A percentile compares a stretch with the other conserved stretches of the same genome.
phyloP scores from a whole-genome alignment of 129 eudicot species.

The Tagetes patula region DNA sequence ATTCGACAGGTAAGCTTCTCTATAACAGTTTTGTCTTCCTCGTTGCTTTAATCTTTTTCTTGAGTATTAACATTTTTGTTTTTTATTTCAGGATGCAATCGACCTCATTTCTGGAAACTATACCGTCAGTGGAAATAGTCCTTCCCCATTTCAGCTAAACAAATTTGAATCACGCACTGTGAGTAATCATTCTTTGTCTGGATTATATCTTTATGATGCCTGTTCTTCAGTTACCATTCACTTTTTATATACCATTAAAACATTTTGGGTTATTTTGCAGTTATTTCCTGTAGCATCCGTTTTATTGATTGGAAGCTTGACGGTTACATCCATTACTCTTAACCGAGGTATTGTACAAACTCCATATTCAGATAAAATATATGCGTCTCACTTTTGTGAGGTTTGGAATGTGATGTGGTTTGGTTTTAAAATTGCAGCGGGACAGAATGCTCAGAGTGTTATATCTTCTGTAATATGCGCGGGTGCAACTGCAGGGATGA shows the following conservation, averaged over 20 bases:
- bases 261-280: slow-evolving; percentile 43
- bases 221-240: slow-evolving; percentile 6
- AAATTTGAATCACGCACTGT: slow-evolving; percentile 70
- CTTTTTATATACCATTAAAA: no score
- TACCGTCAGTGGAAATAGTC: slow-evolving; percentile 55
- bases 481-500: slow-evolving; percentile 84
- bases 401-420: no score
- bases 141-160: slow-evolving; percentile 63
- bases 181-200: slow-evolving; percentile 35
- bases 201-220: not conserved
- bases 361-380: slow-evolving; percentile 1
- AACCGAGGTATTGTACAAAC: slow-evolving; percentile 58
- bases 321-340: slow-evolving; percentile 75
- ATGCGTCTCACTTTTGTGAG: not conserved
- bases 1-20: slow-evolving; percentile 72
- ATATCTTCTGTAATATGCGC: slow-evolving; percentile 76
- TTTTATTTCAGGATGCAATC: slow-evolving; percentile 81
- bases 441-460: slow-evolving; percentile 56
- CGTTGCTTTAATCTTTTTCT: not conserved
- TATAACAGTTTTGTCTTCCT: not conserved
- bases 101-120: slow-evolving; percentile 91
- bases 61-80: slow-evolving; percentile 1
- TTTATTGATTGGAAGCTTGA: slow-evolving; percentile 83
- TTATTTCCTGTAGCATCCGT: slow-evolving; percentile 95
- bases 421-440: slow-evolving; percentile 37